Base-by-base conservation (phyloP, 805 yeast genomes). In the Millerozyma miso region DNA sequence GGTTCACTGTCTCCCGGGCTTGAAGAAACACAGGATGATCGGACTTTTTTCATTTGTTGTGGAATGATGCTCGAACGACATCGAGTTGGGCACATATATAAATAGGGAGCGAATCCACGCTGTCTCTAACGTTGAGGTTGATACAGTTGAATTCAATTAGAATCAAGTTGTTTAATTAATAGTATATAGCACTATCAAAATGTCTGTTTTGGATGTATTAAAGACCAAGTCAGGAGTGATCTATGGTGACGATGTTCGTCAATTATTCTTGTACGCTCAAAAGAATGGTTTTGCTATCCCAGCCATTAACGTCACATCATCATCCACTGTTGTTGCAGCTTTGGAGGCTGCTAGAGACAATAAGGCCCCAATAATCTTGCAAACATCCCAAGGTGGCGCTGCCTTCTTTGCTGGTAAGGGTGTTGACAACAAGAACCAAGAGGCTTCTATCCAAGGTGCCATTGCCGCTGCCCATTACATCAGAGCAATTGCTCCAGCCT, bases 341-440 rank as follows among this genome's bases (percentile, higher is more conserved):
- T 68, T 71, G 58, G 76, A 71, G 62, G 70, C 75, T 50, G 76
- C 76, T 44, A 69, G 76, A 62, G 76, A 71, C 59, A 52, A 45
- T 62, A 68, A 68, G 58, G 85, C 96, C 50, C 99, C 99, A 76
- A 89, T 93, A 74, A 88, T 93, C 68, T 76, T 93, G 66, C 99
- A 93, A 77, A 82, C 91, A 58, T 91, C 98, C 49, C 89, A 93
- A 73, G 99, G 99, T 77, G 99, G 99, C 79, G 96, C 99, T 57
- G 98, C 98, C 52, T 93, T 82, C 88, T 93, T 93, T 69, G 99
- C 99, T 53, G 99, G 99, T 77, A 93, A 93, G 83, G 99, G 98
- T 77, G 89, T 93, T 58, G 78, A 80, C 69, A 93, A 93, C 86
- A 78, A 77, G 61, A 84, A 88, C 78, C 98, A 93, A 77, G 74